A percentile compares a stretch with the other conserved stretches of the same genome.
Conservation (phyloP, 2,329 filamentous ascomycete genomes). For the Monosporascus sp. region DNA sequence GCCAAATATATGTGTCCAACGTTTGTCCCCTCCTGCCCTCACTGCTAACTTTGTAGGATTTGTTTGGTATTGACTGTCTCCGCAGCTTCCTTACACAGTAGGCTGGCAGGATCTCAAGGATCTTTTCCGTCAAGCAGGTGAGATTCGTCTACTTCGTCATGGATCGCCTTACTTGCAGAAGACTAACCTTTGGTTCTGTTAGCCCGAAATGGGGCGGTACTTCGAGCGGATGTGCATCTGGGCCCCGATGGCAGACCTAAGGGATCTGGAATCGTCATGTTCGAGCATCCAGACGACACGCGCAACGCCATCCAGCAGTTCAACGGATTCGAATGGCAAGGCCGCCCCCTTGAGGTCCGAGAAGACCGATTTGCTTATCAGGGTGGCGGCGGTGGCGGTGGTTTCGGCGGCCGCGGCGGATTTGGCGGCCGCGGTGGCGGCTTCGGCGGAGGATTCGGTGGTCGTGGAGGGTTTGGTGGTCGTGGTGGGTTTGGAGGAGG, state of each 20-base stretch:
- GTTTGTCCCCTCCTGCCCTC: constrained; percentile 59
- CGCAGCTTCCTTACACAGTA: constrained; percentile 88
- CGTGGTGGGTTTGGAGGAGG: constrained; percentile 35
- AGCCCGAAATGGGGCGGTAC: constrained; percentile 69
- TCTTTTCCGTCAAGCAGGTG: constrained; percentile 95
- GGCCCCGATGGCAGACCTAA: constrained; percentile 91
- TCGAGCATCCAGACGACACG: constrained; percentile 90
- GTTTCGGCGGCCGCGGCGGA: constrained; percentile 41
- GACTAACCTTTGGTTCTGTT: constrained; percentile 11
- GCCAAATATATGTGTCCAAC: constrained; percentile 97
- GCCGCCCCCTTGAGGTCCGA: constrained; percentile 84
- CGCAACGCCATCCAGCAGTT: constrained; percentile 95
- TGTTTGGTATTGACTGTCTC: constrained; percentile 23
- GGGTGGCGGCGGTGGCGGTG: constrained; percentile 53
- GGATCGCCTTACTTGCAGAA: not conserved
- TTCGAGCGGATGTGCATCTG: constrained; percentile 91
- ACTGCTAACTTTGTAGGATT: constrained; percentile 8
- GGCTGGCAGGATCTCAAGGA: constrained; percentile 99
- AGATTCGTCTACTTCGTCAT: constrained; percentile 32
- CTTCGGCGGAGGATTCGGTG: constrained; percentile 41
- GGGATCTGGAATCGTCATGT: constrained; percentile 94
- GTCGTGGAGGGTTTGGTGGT: constrained; percentile 16
- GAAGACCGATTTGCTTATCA: constrained; percentile 85
- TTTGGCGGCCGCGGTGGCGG: constrained; percentile 37
- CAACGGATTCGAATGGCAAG: constrained; percentile 99